Conservation (phyloP, 164 flowering plant genomes). For the Dillenia turbinata region DNA sequence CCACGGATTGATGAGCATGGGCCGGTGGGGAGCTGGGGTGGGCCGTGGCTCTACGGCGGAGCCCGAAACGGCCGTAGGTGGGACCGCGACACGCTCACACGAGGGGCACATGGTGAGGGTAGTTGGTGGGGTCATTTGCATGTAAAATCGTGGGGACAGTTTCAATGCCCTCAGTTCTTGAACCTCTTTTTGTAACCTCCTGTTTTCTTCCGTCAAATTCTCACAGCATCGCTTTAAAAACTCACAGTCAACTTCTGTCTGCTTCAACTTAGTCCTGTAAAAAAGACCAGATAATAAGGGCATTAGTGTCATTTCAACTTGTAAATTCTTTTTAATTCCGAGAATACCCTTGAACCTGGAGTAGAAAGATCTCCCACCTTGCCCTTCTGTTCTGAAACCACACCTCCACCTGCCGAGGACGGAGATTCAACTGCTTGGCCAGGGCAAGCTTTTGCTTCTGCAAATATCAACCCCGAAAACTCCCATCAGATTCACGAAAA, state of each 20-base stretch:
- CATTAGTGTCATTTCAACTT: background rate
- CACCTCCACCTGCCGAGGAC: conserved; percentile 81
- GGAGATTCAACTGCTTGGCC: conserved; percentile 66
- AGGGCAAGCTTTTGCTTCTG: conserved; percentile 85
- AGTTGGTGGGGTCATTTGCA: conserved; percentile 79
- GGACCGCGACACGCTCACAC: conserved; percentile 69
- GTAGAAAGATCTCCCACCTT: conserved; percentile 35
- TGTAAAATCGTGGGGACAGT: conserved; percentile 73
- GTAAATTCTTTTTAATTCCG: background rate
- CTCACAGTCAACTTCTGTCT: conserved; percentile 87
- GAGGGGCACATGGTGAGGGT: conserved; percentile 91
- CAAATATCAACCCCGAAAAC: background rate
- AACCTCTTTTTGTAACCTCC: conserved; percentile 74
- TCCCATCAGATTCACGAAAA: conserved; percentile 8
- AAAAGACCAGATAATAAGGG: background rate
- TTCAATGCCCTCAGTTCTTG: conserved; percentile 76
- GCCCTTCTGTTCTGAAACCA: conserved; percentile 93
- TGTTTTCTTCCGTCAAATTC: conserved; percentile 70
- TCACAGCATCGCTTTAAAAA: conserved; percentile 75
- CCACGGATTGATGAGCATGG: conserved; percentile 30
- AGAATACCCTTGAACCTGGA: conserved; percentile 7
- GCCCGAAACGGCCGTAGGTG: conserved; percentile 16
- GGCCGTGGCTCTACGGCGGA: conserved; percentile 2
- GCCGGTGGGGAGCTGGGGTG: conserved; percentile 1
- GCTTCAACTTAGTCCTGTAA: conserved; percentile 81